Base-by-base conservation (phyloP, 805 yeast genomes). In the Hermanozyma aechmeae region DNA sequence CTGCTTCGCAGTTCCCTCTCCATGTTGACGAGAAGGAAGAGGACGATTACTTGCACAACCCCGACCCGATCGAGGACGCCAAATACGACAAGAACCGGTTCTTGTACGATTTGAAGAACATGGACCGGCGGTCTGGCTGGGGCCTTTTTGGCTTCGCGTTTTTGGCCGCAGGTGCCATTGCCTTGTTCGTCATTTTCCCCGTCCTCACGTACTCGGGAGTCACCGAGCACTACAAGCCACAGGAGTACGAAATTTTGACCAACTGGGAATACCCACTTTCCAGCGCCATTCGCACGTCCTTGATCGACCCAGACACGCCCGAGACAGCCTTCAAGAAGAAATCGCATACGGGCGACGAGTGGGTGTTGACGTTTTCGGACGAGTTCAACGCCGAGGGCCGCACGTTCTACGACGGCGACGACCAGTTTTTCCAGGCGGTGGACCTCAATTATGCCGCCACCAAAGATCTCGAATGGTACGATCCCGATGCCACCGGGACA, bases 381-480 rank as follows among this genome's bases (percentile, higher is more conserved):
- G 96, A 87, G 56, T 87, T 87, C 60, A 80, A 83, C 44, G 77
- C 73, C 10, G 92, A 80, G 36, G 96, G 96, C 6, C 68, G 96
- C 46, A 79, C 94, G 3, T 87, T 87, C 50, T 86, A 84, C 52
- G 79, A 73, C 6, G 92, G 89, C 25, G 95, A 86, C 50, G 96
- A 86, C 51, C 95, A 83, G 53, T 85, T 81, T 48, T 87, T 89
- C 80, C 71, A 80, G 25, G 95, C 85, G 3, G 82, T 78, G 2
- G 84, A 86, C 56, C 43, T 86, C 20, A 74, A 85, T 51, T 87
- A 87, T 53, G 87, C 70, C 31, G 95, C 95, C 15, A 87, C 96
- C 5, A 58, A 71, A 33, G 96, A 87, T 62, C 66, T 85, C 48
- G 96, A 87, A 60, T 87, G 96, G 96, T 87, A 87, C 55, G 79